Conservation (phyloP, 1,139 yeast genomes). For the Geotrichum restrictum region DNA sequence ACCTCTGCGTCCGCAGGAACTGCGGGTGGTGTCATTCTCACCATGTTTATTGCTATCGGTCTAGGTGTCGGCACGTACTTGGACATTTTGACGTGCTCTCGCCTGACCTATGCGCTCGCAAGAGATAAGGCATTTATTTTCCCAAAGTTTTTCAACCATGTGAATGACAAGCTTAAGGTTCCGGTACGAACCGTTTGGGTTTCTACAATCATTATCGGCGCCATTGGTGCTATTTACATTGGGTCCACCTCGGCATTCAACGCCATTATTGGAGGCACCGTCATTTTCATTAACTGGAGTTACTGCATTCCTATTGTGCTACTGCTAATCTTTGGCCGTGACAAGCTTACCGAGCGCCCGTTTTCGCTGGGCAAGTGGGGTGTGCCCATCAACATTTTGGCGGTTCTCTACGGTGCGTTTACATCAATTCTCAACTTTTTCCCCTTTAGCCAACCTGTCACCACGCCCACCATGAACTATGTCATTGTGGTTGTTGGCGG, state of each 20-base stretch:
- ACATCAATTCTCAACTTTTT: constrained; percentile 61
- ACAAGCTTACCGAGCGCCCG: constrained; percentile 64
- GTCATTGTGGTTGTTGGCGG: constrained; percentile 49
- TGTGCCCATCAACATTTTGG: constrained; percentile 53
- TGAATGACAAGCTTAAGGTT: constrained; percentile 54
- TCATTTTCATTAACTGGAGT: constrained; percentile 67
- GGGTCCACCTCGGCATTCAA: constrained; percentile 72
- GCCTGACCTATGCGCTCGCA: constrained; percentile 76
- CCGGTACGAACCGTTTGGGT: constrained; percentile 70
- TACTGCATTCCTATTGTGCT: constrained; percentile 71
- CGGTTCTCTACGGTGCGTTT: constrained; percentile 59
- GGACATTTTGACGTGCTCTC: constrained; percentile 65
- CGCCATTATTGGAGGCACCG: constrained; percentile 81
- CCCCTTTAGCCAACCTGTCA: constrained; percentile 68
- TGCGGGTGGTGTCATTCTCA: constrained; percentile 21
- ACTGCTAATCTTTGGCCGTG: constrained; percentile 52
- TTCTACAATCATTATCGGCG: constrained; percentile 61
- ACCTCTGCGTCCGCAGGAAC: constrained; percentile 50
- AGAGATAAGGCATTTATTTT: constrained; percentile 75
- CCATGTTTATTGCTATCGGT: constrained; percentile 22
- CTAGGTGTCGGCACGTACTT: constrained; percentile 40
- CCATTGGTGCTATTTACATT: constrained; percentile 56
- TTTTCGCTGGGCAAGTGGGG: constrained; percentile 64
- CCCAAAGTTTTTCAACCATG: constrained; percentile 55
- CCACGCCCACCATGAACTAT: constrained; percentile 64